phyloP scores from a whole-genome alignment of 139 green algal genomes.

The Mesostigma viride region DNA sequence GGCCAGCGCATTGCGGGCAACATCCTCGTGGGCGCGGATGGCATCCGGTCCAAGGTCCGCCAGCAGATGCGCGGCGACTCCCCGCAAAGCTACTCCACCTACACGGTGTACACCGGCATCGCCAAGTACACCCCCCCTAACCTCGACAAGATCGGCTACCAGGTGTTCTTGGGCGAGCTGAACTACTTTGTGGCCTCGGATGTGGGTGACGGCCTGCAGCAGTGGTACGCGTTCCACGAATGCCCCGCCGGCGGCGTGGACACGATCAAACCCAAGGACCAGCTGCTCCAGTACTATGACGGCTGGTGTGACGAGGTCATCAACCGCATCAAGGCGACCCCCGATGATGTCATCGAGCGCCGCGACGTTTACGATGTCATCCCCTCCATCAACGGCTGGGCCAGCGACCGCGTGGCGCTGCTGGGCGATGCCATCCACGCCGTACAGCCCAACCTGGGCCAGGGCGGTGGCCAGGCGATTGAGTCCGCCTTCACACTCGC shows the following conservation, averaged over 20 bases:
- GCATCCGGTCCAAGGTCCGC: slow-evolving; percentile 60
- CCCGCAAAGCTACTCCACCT: slow-evolving; percentile 31
- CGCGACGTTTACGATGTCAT: slow-evolving; percentile 85
- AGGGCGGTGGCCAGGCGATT: slow-evolving; percentile 75
- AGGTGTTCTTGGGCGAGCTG: slow-evolving; percentile 86
- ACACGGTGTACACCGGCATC: slow-evolving; percentile 61
- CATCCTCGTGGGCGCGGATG: slow-evolving; percentile 85
- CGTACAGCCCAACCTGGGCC: slow-evolving; percentile 97
- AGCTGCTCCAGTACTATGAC: slow-evolving; percentile 80
- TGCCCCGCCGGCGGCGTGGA: slow-evolving; percentile 54
- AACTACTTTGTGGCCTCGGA: slow-evolving; percentile 97
- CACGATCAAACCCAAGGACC: slow-evolving; percentile 33
- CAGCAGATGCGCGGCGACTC: slow-evolving; percentile 25
- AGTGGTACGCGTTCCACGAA: slow-evolving; percentile 97
- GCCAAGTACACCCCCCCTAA: slow-evolving; percentile 62
- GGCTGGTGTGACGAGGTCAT: slow-evolving; percentile 56
- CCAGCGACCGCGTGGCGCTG: slow-evolving; percentile 67
- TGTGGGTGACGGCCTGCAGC: slow-evolving; percentile 90
- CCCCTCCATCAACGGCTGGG: slow-evolving; percentile 62
- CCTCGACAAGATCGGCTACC: slow-evolving; percentile 31
- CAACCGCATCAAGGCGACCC: slow-evolving; percentile 52
- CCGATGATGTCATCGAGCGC: slow-evolving; percentile 78
- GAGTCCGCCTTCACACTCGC: slow-evolving; percentile 34
- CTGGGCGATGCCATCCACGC: slow-evolving; percentile 90
- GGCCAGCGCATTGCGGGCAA: slow-evolving; percentile 58